Evolutionary conservation across 1,284 basidiomycete species (phyloP).

Genomic region (Cryptococcus neoformans): DNA sequence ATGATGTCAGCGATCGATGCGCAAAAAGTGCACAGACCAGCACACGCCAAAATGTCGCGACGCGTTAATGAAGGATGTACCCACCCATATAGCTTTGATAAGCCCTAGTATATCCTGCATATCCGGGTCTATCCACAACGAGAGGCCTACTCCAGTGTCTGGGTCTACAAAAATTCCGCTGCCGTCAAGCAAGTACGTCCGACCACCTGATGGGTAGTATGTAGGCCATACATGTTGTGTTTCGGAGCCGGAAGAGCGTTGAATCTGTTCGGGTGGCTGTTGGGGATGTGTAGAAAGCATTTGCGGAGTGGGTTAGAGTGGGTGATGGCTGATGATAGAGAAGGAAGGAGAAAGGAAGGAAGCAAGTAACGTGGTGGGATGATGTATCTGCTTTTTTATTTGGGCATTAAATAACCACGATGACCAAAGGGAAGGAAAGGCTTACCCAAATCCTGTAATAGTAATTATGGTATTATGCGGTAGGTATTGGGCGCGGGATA

Average conservation of each 20-base stretch:
- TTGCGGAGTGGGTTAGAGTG: background rate
- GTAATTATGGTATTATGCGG: no score
- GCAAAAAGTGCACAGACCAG: background rate
- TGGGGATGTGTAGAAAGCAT: background rate
- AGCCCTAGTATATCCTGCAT: slow-evolving; percentile 6
- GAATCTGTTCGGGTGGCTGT: background rate
- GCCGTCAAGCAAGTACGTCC: slow-evolving; percentile 9
- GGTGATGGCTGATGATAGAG: background rate
- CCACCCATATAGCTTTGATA: slow-evolving; percentile 15
- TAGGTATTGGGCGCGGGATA: no score
- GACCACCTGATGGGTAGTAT: slow-evolving; percentile 15
- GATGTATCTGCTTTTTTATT: no score
- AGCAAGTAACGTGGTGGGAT: no score
- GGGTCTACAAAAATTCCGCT: slow-evolving; percentile 18
- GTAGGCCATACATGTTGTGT: background rate
- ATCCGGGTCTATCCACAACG: slow-evolving; percentile 16
- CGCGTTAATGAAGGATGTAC: background rate
- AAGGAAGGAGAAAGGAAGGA: background rate
- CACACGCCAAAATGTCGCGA: background rate
- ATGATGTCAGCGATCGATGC: background rate
- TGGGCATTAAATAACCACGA: no score
- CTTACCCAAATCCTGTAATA: no score
- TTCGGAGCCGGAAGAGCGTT: background rate
- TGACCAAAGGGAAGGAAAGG: no score
- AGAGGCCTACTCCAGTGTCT: slow-evolving; percentile 6